Percentiles rank a stretch among this genome's conserved stretches.
Conservation (phyloP, 257 asterid species). For the Lavandula angustifolia region DNA sequence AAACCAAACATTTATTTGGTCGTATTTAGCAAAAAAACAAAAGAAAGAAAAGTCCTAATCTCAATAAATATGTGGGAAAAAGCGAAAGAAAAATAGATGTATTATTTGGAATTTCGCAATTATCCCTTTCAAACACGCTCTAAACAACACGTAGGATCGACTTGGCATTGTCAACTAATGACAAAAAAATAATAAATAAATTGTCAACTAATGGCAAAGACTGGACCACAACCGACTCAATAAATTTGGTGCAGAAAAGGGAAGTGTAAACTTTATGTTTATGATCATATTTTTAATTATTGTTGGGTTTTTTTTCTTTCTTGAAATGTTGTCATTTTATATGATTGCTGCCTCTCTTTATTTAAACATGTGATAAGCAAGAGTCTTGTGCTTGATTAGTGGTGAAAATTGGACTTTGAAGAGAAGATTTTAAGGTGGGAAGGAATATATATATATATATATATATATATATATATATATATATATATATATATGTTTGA, state of each 20-base stretch:
- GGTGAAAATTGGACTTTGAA: neutral
- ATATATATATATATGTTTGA: neutral
- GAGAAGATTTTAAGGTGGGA: too few relatives aligned
- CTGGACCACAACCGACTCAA: constrained; percentile 28
- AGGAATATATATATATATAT: too few relatives aligned
- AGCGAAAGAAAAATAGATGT: neutral
- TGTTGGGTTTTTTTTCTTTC: neutral
- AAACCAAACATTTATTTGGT: neutral
- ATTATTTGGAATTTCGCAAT: neutral
- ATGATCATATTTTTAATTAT: constrained; percentile 2
- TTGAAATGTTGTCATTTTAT: constrained; percentile 26
- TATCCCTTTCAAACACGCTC: neutral
- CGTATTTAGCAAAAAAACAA: too few relatives aligned
- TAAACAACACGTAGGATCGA: constrained; percentile 36
- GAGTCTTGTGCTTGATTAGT: constrained; percentile 18
- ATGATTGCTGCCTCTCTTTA: constrained; percentile 28
- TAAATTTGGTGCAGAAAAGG: constrained; percentile 29
- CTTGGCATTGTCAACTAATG: constrained; percentile 18
- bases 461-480: too few relatives aligned
- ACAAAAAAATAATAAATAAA: neutral
- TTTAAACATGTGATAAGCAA: constrained; percentile 34
- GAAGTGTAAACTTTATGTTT: neutral
- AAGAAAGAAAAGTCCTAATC: neutral
- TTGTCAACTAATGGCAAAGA: neutral
- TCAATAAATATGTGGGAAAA: neutral